Evolutionary conservation across 2,329 filamentous ascomycete genomes (phyloP).

Genomic region (Microdochium nivale): DNA sequence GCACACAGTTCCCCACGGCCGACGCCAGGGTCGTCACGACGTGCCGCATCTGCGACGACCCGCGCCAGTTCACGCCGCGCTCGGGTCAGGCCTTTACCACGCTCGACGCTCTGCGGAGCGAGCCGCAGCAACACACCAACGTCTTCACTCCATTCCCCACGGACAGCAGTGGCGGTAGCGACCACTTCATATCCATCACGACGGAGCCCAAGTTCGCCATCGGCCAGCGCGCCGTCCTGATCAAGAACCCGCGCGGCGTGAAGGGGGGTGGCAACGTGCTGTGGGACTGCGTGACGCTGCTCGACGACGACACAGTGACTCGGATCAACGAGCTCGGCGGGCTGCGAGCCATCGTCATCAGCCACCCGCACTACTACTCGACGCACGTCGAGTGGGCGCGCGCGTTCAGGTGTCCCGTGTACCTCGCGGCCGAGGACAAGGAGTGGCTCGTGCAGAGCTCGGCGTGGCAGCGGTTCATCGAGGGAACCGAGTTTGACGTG

Average conservation of each 20-base stretch:
- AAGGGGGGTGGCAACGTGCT: constrained; percentile 62
- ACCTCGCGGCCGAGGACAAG: constrained; percentile 55
- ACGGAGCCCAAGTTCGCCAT: constrained; percentile 58
- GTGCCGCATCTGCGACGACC: constrained; percentile 67
- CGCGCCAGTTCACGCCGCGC: constrained; percentile 60
- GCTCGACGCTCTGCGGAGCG: constrained; percentile 35
- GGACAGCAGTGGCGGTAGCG: constrained; percentile 26
- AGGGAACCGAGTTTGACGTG: constrained; percentile 30
- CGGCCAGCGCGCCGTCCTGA: constrained; percentile 63
- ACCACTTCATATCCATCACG: constrained; percentile 34
- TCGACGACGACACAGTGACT: constrained; percentile 55
- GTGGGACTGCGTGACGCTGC: constrained; percentile 68
- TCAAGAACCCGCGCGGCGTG: no score
- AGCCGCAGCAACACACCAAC: constrained; percentile 44
- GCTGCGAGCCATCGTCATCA: constrained; percentile 63
- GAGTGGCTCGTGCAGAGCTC: constrained; percentile 49
- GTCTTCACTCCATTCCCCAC: constrained; percentile 37
- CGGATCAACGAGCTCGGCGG: constrained; percentile 54
- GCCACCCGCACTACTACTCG: constrained; percentile 76
- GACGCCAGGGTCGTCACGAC: constrained; percentile 37
- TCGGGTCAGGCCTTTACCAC: constrained; percentile 59
- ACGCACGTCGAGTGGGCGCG: constrained; percentile 67
- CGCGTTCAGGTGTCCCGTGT: constrained; percentile 62
- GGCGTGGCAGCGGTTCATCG: constrained; percentile 37
- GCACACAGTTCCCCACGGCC: constrained; percentile 56